These are phyloP conservation scores for Haematococcus sp. DNA, from an alignment of 139 green algal genomes.

Conservation along the genomic window DNA sequence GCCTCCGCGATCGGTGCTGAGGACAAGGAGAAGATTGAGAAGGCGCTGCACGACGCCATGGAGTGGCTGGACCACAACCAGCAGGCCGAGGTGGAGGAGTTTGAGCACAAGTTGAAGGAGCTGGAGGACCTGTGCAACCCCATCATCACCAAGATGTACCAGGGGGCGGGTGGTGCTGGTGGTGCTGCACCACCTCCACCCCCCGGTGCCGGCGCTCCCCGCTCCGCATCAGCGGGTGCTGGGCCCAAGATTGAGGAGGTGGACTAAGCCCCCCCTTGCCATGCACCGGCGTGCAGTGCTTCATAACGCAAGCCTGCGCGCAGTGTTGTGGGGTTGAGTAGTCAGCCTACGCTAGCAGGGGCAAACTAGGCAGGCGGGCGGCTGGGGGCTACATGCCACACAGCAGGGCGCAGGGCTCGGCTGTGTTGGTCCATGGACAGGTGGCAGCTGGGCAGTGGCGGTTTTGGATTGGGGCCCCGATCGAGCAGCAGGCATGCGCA, in stretches of 20 bases:
- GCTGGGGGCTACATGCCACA: too few relatives aligned
- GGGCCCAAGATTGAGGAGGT: slow-evolving; percentile 83
- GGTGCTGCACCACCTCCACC: slow-evolving; percentile 7
- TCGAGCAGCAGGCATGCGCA: too few relatives aligned
- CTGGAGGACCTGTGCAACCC: slow-evolving; percentile 88
- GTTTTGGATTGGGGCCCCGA: too few relatives aligned
- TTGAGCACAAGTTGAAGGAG: slow-evolving; percentile 95
- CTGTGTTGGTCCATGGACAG: too few relatives aligned
- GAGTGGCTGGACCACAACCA: slow-evolving; percentile 95
- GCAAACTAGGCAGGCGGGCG: too few relatives aligned
- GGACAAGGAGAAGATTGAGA: slow-evolving; percentile 86
- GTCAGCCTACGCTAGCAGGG: too few relatives aligned
- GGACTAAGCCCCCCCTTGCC: slow-evolving; percentile 59
- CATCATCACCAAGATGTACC: slow-evolving; percentile 82
- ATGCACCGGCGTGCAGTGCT: too few relatives aligned
- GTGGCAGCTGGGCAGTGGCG: too few relatives aligned
- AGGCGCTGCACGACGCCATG: slow-evolving; percentile 67
- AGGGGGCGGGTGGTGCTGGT: slow-evolving; percentile 43
- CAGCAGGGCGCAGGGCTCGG: too few relatives aligned
- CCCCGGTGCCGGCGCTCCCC: slow-evolving; percentile 2
- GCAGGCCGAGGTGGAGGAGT: slow-evolving; percentile 92
- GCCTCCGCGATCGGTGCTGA: slow-evolving; percentile 68
- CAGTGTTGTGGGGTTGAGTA: too few relatives aligned
- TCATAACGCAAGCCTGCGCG: too few relatives aligned
- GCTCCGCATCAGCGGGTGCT: slow-evolving; percentile 21